Evolutionary conservation across 768 basidiomycete species (phyloP), one percentile per base, ranked within the genome.

Genomic region (Lactifluus rugatus): DNA sequence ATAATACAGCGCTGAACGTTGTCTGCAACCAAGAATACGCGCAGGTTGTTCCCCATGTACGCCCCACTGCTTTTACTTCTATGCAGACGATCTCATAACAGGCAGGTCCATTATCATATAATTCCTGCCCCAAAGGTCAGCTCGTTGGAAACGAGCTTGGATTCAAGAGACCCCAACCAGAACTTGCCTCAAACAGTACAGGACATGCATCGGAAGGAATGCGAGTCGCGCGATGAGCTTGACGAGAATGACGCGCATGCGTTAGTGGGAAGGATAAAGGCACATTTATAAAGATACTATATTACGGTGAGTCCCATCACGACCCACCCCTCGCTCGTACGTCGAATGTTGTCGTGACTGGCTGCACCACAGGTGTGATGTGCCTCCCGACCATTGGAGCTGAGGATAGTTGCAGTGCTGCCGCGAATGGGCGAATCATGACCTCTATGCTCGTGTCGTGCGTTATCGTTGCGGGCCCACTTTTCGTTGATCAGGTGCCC

Each of bases 11-110:
- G 7, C 72, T 89, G 48, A 89, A 88, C 66, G 79, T 89, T 6
- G 86, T 88, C 4, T 87, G 85, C 65, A 88, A 88, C 66, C 86
- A 89, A 66, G 86, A 87, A 68, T 89, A 89, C 64, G 87, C 87
- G 0, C 87, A 89, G 66, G 84, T 83, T 4, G 84, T 89, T 7
- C 82, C 81, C n/a, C 87, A 89, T 72, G 86, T 86, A 61, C 57
- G 80, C 66, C 19, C 6, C n/a, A 3, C 17, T 10, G 6, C 10
- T 48, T 26, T 23, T 41, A 46, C 52, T 34, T 48, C 53, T 7
- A 41, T 2, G 10, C n/a, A 44, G n/a, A 5, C 14, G 8, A 44
- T 5, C 46, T 54, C 50, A 49, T 21, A 36, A 25, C 36, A 6
- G 25, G 7, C 57, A 87, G 85, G 86, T 87, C 31, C 87, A 87